These are phyloP conservation scores for Microdochium trichocladiopsis DNA, from an alignment of 2,329 filamentous ascomycete species.

Conservation along the genomic window DNA sequence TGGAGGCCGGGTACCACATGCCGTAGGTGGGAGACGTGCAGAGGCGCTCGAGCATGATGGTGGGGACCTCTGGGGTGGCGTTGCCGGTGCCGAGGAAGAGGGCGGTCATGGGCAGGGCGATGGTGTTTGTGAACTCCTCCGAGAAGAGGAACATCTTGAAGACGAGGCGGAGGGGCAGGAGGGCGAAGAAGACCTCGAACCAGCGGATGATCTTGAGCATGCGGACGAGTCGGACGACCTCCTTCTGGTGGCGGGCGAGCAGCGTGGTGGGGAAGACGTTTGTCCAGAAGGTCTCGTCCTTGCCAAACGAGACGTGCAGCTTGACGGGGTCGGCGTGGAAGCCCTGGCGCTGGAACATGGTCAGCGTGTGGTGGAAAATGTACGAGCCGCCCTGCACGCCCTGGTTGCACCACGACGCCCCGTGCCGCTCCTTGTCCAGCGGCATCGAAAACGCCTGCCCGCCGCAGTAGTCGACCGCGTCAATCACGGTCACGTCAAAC, in stretches of 20 bases:
- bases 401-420: conserved; percentile 57
- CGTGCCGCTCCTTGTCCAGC: conserved; percentile 48
- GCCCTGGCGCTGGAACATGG: conserved; percentile 50
- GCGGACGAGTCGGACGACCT: conserved; percentile 38
- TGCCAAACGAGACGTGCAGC: conserved; percentile 49
- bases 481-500: conserved; percentile 52
- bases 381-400: conserved; percentile 52
- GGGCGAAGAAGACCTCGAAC: conserved; percentile 45
- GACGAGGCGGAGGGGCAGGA: conserved; percentile 32
- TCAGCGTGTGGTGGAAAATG: conserved; percentile 53
- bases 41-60: conserved; percentile 24
- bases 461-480: conserved; percentile 51
- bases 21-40: conserved; percentile 42
- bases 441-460: conserved; percentile 57
- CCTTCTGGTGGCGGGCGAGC: conserved; percentile 39
- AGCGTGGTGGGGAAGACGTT: conserved; percentile 48
- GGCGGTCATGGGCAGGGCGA: conserved; percentile 26
- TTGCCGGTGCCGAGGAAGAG: conserved; percentile 25
- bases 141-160: conserved; percentile 22
- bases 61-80: conserved; percentile 22
- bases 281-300: conserved; percentile 47
- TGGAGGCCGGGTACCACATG: conserved; percentile 45
- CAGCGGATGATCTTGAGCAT: conserved; percentile 43
- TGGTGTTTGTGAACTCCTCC: conserved; percentile 20
- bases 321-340: conserved; percentile 46